Percentiles rank a stretch among this genome's conserved stretches.
Conservation (phyloP, 768 basidiomycete genomes). For the Cantharellus cinnabarinus region DNA sequence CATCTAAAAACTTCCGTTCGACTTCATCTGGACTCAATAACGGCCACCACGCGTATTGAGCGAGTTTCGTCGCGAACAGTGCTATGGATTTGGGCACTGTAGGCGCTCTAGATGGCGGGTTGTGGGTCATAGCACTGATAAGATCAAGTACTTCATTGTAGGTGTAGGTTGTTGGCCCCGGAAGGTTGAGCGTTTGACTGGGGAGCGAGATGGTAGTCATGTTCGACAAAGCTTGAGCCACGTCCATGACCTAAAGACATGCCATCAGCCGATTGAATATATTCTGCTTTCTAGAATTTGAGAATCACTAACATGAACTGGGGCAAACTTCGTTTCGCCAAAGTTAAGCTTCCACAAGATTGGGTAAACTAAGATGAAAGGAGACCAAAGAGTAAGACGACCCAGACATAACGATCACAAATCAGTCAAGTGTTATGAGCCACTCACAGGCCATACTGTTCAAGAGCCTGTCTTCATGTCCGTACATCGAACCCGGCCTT, state of each 20-base stretch:
- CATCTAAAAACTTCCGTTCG: slow-evolving; percentile 67
- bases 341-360: slow-evolving; percentile 89
- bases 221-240: slow-evolving; percentile 80
- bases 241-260: slow-evolving; percentile 56
- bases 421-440: slow-evolving; percentile 3
- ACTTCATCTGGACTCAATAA: slow-evolving; percentile 81
- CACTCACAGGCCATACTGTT: slow-evolving; percentile 77
- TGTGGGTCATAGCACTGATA: slow-evolving; percentile 61
- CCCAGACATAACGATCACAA: not conserved
- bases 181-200: slow-evolving; percentile 49
- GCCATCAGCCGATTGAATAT: not conserved
- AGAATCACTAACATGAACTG: slow-evolving; percentile 55
- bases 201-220: slow-evolving; percentile 38
- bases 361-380: slow-evolving; percentile 45
- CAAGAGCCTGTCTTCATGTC: slow-evolving; percentile 86
- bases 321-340: slow-evolving; percentile 68
- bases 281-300: not conserved
- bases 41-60: slow-evolving; percentile 75
- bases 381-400: slow-evolving; percentile 3
- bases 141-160: slow-evolving; percentile 36
- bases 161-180: slow-evolving; percentile 74
- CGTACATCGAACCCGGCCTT: slow-evolving; percentile 68
- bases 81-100: slow-evolving; percentile 60
- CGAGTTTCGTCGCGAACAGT: slow-evolving; percentile 34
- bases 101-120: slow-evolving; percentile 47